Evolutionary conservation across 2,329 filamentous ascomycete genomes (phyloP), one percentile per base, ranked within the genome.

Genomic region (Verticillium albo-atrum): DNA sequence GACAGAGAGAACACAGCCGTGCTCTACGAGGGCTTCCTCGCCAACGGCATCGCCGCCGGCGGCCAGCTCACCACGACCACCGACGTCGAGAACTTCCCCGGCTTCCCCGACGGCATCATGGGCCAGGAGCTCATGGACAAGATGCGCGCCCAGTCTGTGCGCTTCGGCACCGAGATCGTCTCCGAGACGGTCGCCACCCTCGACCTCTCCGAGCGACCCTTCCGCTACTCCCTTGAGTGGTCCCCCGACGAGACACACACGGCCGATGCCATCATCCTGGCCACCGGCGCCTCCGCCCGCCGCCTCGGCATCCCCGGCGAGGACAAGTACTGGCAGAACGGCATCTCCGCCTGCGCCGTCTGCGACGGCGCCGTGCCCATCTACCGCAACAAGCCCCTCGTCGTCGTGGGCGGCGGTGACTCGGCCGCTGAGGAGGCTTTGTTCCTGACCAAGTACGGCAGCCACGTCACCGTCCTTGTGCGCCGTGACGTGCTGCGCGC

Each of bases 61-160:
- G 95, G 95, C 60, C 95, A 99, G 82, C 84, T 99, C 67, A 99
- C 96, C 58, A 99, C 96, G 27, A 99, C 95, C 58, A 98, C 96
- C 70, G 96, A 99, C 67, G 88, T 99, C 61, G 95, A 99, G 82
- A 99, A 99, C 84, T 99, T 89, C 78, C 95, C 95, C 27, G 95
- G 95, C 54, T 99, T 98, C 80, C 90, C 91, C 70, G 85, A 91
- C 68, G 90, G 89, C 64, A 92, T 99, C 74, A 90, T 92, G 77
- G 95, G 95, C 66, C 78, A 84, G 59, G 89, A 92, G 71, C 81
- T 99, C 66, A 99, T 99, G 95, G 94, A 97, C 67, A 86, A 89
- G 75, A 98, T 99, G 94, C 89, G 90, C 75, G 86, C 84, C 62
- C 95, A 99, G 78, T 97, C 92, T 61, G 86, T 89, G 76, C 89